These are phyloP conservation scores for Taphrina sp. DNA, from an alignment of 1,139 yeast species.

Conservation along the genomic window DNA sequence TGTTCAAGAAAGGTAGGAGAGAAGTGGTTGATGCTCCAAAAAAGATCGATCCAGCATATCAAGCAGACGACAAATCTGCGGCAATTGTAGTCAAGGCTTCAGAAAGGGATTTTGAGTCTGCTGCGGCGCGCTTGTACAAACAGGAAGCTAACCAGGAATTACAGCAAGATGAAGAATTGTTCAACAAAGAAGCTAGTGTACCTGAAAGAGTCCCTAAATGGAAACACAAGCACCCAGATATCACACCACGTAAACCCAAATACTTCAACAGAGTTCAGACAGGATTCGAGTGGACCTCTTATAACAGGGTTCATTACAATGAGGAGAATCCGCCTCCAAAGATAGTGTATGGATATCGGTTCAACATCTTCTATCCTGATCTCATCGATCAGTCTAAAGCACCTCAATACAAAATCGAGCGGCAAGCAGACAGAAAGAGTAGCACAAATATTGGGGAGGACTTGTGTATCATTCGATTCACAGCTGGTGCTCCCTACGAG, in stretches of 20 bases:
- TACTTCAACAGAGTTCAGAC: slow-evolving; percentile 43
- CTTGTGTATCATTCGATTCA: slow-evolving; percentile 44
- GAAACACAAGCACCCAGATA: slow-evolving; percentile 19
- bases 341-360: slow-evolving; percentile 46
- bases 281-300: slow-evolving; percentile 47
- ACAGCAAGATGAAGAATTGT: slow-evolving; percentile 39
- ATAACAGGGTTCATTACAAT: slow-evolving; percentile 45
- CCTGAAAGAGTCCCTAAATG: slow-evolving; percentile 22
- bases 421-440: slow-evolving; percentile 36
- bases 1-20: slow-evolving; percentile 19
- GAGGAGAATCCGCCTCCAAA: slow-evolving; percentile 47
- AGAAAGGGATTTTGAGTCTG: slow-evolving; percentile 23
- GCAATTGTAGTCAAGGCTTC: slow-evolving; percentile 1
- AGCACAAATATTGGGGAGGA: slow-evolving; percentile 37
- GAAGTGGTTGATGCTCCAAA: slow-evolving; percentile 16
- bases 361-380: slow-evolving; percentile 46
- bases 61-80: background rate
- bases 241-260: slow-evolving; percentile 41
- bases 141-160: slow-evolving; percentile 36
- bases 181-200: slow-evolving; percentile 38
- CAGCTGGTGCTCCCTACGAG: slow-evolving; percentile 45
- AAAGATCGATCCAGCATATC: background rate
- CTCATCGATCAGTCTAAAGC: slow-evolving; percentile 40
- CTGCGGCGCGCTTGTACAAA: slow-evolving; percentile 33
- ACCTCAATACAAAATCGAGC: slow-evolving; percentile 44